Evolutionary conservation across 331 rosid species (phyloP).

Genomic region (Prunus yedoensis): DNA sequence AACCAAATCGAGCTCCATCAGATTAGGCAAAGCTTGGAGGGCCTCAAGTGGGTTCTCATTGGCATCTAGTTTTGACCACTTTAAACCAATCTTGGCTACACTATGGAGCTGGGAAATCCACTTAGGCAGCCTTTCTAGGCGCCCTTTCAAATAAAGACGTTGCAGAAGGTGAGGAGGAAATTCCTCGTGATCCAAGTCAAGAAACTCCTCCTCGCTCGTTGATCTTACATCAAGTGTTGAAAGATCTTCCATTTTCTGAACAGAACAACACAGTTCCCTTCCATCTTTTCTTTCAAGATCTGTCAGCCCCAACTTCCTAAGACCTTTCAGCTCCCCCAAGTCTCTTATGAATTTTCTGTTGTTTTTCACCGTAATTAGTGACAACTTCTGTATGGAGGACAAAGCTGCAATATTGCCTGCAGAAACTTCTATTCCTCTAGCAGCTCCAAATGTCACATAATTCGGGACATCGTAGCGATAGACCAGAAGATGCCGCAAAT

Average conservation of each 20-base stretch:
- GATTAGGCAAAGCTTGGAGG: conserved; percentile 12
- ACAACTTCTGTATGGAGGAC: not conserved
- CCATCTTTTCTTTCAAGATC: not conserved
- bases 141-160: conserved; percentile 13
- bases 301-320: not conserved
- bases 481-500: conserved; percentile 15
- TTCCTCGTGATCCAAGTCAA: not conserved
- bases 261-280: not conserved
- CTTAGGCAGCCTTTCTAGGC: not conserved
- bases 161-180: not conserved
- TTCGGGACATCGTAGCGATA: not conserved
- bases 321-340: not conserved
- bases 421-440: not conserved
- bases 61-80: conserved; percentile 9
- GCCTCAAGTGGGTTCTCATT: not conserved
- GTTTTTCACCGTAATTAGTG: not conserved
- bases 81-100: not conserved
- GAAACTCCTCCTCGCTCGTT: not conserved
- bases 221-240: conserved; percentile 2
- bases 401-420: not conserved
- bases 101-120: not conserved
- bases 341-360: not conserved
- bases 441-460: not conserved
- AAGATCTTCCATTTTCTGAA: not conserved
- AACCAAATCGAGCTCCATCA: conserved; percentile 7